A percentile compares a stretch with the other conserved stretches of the same genome.
Conservation (phyloP, 306 rosid genomes). For the Gleditsia sinensis region DNA sequence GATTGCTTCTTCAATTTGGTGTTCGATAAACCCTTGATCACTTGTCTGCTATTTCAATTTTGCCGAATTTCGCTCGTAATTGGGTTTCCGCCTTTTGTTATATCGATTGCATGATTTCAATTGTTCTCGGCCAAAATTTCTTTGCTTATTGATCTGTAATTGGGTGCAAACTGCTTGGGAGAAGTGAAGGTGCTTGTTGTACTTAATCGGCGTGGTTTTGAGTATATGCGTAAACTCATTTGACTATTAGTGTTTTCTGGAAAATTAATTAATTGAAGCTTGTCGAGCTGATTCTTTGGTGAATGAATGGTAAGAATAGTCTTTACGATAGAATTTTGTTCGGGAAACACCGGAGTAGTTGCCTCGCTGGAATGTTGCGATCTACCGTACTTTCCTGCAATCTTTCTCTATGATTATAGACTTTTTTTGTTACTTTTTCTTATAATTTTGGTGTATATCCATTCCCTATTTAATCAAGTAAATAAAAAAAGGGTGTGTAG, state of each 20-base stretch:
- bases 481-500: background rate
- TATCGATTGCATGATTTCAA: background rate
- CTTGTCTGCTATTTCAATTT: background rate
- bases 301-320: background rate
- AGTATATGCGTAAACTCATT: background rate
- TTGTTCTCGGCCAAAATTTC: background rate
- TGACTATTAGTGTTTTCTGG: background rate
- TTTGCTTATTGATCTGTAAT: slow-evolving; percentile 29
- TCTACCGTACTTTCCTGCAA: slow-evolving; percentile 6
- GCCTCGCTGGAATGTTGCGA: background rate
- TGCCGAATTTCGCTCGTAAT: background rate
- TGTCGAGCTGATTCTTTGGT: background rate
- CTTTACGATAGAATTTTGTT: background rate
- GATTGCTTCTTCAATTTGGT: background rate
- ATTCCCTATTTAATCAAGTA: slow-evolving; percentile 1
- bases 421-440: background rate
- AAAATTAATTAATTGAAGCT: slow-evolving; percentile 21
- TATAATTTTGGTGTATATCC: background rate
- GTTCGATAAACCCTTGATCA: slow-evolving; percentile 37
- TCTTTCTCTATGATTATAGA: background rate
- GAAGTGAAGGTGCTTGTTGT: background rate
- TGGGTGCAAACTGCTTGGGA: slow-evolving; percentile 15
- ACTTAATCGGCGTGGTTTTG: slow-evolving; percentile 3
- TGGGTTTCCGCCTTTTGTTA: slow-evolving; percentile 15
- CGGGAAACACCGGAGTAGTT: background rate